phyloP scores from a whole-genome alignment of 257 asterid genomes.

The Solanum neorickii region DNA sequence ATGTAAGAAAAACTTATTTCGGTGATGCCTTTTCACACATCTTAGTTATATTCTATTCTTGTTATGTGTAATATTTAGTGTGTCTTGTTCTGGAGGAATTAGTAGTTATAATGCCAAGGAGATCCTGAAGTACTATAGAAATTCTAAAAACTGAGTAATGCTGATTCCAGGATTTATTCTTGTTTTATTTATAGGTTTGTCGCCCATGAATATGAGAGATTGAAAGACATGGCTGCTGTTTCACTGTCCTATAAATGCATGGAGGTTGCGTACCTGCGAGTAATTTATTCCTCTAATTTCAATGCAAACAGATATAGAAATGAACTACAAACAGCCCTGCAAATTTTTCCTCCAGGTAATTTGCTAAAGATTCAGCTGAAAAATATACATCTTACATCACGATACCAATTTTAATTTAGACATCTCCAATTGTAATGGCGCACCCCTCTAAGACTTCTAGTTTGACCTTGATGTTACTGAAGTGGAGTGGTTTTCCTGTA shows the following conservation, averaged over 20 bases:
- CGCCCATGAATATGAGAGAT: slow-evolving; percentile 86
- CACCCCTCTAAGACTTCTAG: background rate
- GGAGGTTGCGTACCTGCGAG: slow-evolving; percentile 91
- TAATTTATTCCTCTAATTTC: slow-evolving; percentile 55
- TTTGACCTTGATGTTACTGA: background rate
- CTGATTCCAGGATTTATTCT: slow-evolving; percentile 9
- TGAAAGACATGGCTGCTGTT: slow-evolving; percentile 85
- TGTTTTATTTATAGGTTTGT: slow-evolving; percentile 51
- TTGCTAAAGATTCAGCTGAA: background rate
- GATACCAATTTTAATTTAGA: background rate
- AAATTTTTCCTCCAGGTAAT: slow-evolving; percentile 73
- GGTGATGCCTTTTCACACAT: background rate
- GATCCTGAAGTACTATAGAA: background rate
- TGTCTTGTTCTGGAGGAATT: background rate
- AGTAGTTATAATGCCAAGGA: background rate
- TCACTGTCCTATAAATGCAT: slow-evolving; percentile 90
- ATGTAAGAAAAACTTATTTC: background rate
- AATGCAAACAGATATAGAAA: slow-evolving; percentile 62
- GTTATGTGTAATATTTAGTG: background rate
- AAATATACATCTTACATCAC: background rate
- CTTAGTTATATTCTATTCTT: background rate
- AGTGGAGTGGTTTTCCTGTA: background rate
- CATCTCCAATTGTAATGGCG: background rate
- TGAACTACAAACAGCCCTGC: slow-evolving; percentile 69
- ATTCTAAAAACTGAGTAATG: background rate